Evolutionary conservation across 2,329 filamentous ascomycete species (phyloP), one percentile per base, ranked within the genome.

Genomic region (Sporothrix globosa): DNA sequence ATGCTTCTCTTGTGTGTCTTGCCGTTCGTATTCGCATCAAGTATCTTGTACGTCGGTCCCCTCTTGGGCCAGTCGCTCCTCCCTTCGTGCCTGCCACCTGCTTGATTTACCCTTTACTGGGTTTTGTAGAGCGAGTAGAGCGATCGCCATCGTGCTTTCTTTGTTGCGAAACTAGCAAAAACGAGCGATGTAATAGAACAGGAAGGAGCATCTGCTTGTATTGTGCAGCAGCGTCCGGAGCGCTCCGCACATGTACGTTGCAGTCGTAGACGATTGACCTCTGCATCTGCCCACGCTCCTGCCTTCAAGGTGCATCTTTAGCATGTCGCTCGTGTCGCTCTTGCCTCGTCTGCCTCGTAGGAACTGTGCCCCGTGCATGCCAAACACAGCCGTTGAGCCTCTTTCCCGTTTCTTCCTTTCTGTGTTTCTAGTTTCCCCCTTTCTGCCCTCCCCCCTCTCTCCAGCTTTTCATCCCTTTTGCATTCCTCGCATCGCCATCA

Each of bases 41-140:
- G 56, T 41, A 19, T 60, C 30, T 60, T 30, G 5, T 27, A 58
- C 30, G 54, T 41, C 34, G n/a, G 11, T 41, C 56, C 19, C n/a
- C 58, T 46, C 24, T 54, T 19, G 30, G 30, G 27, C 19, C 27
- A 21, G 39, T 19, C 21, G 13, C 39, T 44, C 39, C 46, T 67
- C n/a, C 50, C 39, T 58, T 41, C 17, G 48, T 56, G 66, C 50
- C 53, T 56, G 52, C 61, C 61, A 50, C 61, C 39, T 63, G 61
- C 61, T 65, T 44, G 41, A 30, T 30, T 34, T 65, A 48, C 30
- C 21, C 24, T 65, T 50, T 19, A 30, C 30, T 44, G 41, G 44
- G 61, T 21, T 21, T 63, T 17, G 39, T 14, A 4, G 61, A 34
- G 3, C 17, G 61, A 65, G 39, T 14, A 4, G 61, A 34, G 3